phyloP scores from a whole-genome alignment of 2,329 filamentous ascomycete species.

The Paracorniculantispora psalliotae region DNA sequence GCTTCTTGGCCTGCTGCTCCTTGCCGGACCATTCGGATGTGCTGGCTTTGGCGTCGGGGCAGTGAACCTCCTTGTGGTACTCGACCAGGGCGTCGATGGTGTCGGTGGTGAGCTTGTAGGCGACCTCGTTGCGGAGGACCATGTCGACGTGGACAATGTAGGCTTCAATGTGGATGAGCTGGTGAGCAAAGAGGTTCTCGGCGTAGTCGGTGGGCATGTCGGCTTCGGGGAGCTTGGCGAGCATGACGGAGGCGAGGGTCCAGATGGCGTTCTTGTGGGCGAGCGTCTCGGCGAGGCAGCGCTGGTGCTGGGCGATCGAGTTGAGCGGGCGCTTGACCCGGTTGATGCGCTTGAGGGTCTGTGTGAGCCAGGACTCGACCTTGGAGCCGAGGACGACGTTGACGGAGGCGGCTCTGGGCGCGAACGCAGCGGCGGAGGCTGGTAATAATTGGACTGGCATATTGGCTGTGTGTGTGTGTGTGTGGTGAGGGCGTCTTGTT shows the following conservation, averaged over 20 bases:
- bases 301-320: conserved; percentile 90
- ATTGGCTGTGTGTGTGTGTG: conserved; percentile 25
- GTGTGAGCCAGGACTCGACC: conserved; percentile 93
- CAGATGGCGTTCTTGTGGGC: conserved; percentile 89
- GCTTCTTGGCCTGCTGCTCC: conserved; percentile 91
- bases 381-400: conserved; percentile 91
- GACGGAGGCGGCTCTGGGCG: conserved; percentile 80
- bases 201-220: conserved; percentile 79
- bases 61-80: conserved; percentile 95
- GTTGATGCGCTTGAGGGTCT: conserved; percentile 95
- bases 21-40: conserved; percentile 97
- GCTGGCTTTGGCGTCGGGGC: conserved; percentile 79
- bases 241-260: conserved; percentile 88
- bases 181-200: conserved; percentile 87
- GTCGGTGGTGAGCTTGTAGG: conserved; percentile 93
- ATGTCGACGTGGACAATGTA: conserved; percentile 99
- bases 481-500: conserved; percentile 2
- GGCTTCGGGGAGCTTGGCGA: conserved; percentile 81
- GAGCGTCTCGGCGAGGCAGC: conserved; percentile 90
- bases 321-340: conserved; percentile 94
- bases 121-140: conserved; percentile 95
- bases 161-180: conserved; percentile 88
- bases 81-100: conserved; percentile 90
- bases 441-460: conserved; percentile 95
- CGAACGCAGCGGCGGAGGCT: conserved; percentile 93